A percentile compares a stretch with the other conserved stretches of the same genome.
Conservation (phyloP, 164 flowering plant species). For the Cinnamomum chago region DNA sequence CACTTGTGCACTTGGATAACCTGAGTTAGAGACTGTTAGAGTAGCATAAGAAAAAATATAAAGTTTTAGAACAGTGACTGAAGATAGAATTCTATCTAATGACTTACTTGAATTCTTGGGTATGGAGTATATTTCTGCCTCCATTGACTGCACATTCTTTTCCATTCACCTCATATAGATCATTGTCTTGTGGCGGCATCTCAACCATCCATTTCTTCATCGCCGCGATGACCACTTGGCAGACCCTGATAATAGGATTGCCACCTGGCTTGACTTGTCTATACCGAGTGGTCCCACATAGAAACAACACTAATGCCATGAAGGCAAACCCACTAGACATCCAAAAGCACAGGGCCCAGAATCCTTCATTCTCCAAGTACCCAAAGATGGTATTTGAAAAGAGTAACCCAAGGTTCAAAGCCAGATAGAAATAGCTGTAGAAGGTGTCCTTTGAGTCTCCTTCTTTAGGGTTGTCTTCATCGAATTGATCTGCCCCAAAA, state of each 20-base stretch:
- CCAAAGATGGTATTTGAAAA: conserved; percentile 75
- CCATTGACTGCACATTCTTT: conserved; percentile 36
- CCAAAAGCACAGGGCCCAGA: conserved; percentile 91
- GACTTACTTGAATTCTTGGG: conserved; percentile 71
- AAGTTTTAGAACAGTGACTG: background rate
- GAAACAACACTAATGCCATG: conserved; percentile 60
- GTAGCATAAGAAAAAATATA: no score
- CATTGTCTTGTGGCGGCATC: conserved; percentile 32
- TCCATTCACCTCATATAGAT: conserved; percentile 41
- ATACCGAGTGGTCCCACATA: conserved; percentile 60
- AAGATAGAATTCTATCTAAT: conserved; percentile 5
- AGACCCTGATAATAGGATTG: conserved; percentile 68
- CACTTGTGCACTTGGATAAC: no score
- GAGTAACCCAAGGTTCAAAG: conserved; percentile 77
- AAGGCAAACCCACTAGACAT: conserved; percentile 62
- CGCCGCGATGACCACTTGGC: conserved; percentile 70
- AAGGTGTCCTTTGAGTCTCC: conserved; percentile 70
- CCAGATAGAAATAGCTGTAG: conserved; percentile 89
- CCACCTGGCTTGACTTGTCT: conserved; percentile 73
- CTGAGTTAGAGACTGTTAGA: no score
- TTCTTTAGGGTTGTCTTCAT: conserved; percentile 63
- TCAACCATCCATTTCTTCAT: conserved; percentile 50
- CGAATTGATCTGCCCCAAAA: conserved; percentile 91
- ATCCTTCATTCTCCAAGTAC: conserved; percentile 74
- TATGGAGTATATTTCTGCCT: conserved; percentile 62